Conservation (phyloP, 495 filamentous ascomycete genomes). For the Podospora sp. region DNA sequence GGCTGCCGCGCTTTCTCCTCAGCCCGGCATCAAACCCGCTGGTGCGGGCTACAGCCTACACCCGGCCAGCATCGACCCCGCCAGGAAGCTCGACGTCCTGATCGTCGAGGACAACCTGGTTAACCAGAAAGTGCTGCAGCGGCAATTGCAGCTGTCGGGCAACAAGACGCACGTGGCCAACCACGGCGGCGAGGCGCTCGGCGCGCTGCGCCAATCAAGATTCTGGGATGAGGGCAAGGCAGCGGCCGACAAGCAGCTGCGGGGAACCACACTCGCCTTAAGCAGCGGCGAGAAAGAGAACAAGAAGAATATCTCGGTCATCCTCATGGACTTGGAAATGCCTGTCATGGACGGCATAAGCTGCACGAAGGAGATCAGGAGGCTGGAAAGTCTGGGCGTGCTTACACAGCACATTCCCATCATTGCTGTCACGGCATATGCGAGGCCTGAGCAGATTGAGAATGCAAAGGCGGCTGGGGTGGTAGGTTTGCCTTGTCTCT, state of each 20-base stretch:
- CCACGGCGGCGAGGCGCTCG: conserved; percentile 77
- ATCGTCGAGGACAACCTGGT: conserved; percentile 88
- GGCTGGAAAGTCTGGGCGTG: conserved; percentile 57
- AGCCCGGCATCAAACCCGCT: background rate
- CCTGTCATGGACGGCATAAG: conserved; percentile 83
- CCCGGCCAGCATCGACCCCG: background rate
- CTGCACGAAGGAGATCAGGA: conserved; percentile 69
- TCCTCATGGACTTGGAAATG: conserved; percentile 88
- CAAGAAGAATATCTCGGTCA: conserved; percentile 56
- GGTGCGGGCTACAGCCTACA: background rate
- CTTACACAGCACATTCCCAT: conserved; percentile 67
- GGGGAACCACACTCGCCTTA: background rate
- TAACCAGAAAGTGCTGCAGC: conserved; percentile 72
- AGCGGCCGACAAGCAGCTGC: background rate
- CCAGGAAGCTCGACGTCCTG: conserved; percentile 50
- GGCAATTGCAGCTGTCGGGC: conserved; percentile 69
- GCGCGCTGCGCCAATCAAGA: conserved; percentile 47
- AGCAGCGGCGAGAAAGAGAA: conserved; percentile 14
- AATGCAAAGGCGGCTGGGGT: conserved; percentile 56
- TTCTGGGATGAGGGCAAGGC: conserved; percentile 45
- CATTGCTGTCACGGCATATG: conserved; percentile 81
- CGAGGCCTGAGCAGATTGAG: conserved; percentile 65
- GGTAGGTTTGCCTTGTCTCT: conserved; percentile 37
- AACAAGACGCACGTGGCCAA: conserved; percentile 72
- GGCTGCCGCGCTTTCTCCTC: background rate